Percentiles rank a stretch among this genome's conserved stretches.
Evolutionary conservation across 2,329 filamentous ascomycete genomes (phyloP).

Genomic region (Dactylellina leptospora): DNA sequence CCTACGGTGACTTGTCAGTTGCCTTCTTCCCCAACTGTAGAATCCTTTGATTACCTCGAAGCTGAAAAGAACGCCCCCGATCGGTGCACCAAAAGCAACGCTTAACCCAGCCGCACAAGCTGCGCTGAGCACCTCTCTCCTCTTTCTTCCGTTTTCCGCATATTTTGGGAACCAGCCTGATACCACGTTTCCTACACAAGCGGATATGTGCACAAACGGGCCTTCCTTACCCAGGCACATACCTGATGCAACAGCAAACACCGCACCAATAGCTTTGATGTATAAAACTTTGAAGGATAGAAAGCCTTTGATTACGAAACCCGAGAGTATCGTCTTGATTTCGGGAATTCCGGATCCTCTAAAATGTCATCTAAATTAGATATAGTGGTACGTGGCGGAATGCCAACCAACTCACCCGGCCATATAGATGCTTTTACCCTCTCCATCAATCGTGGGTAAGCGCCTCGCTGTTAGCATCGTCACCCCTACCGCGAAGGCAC

Average conservation of each 20-base stretch:
- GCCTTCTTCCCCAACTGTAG: background rate
- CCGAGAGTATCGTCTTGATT: slow-evolving; percentile 70
- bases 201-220: slow-evolving; percentile 70
- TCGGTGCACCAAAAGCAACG: slow-evolving; percentile 71
- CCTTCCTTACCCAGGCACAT: slow-evolving; percentile 72
- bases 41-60: slow-evolving; percentile 63
- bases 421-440: slow-evolving; percentile 35
- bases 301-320: slow-evolving; percentile 70
- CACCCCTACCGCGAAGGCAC: slow-evolving; percentile 56
- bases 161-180: slow-evolving; percentile 67
- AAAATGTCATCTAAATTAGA: slow-evolving; percentile 67
- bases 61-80: slow-evolving; percentile 70
- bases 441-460: slow-evolving; percentile 62
- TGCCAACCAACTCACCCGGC: slow-evolving; percentile 14
- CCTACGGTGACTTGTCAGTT: slow-evolving; percentile 58
- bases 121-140: slow-evolving; percentile 69
- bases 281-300: slow-evolving; percentile 67
- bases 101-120: slow-evolving; percentile 68
- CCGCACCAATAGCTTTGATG: slow-evolving; percentile 68
- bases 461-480: slow-evolving; percentile 61
- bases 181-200: slow-evolving; percentile 68
- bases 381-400: slow-evolving; percentile 61
- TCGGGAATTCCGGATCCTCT: slow-evolving; percentile 70
- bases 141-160: slow-evolving; percentile 67
- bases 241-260: slow-evolving; percentile 69